These are phyloP conservation scores for Cladophialophora exuberans DNA, from an alignment of 2,329 filamentous ascomycete species.

Conservation along the genomic window DNA sequence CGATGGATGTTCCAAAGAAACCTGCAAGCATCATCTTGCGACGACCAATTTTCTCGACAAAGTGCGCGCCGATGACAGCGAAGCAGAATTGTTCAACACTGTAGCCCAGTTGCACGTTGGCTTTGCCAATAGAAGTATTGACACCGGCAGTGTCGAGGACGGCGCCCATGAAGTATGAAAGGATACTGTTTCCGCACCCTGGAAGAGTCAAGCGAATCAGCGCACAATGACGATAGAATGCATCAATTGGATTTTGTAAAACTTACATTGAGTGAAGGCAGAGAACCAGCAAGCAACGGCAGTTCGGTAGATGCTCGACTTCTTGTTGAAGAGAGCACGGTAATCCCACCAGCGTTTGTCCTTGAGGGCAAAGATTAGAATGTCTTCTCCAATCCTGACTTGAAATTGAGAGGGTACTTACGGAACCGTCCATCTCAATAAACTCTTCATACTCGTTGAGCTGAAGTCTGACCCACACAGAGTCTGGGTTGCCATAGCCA, in stretches of 20 bases:
- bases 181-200: conserved; percentile 37
- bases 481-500: conserved; percentile 50
- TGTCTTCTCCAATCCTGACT: background rate
- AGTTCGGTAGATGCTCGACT: conserved; percentile 55
- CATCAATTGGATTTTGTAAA: conserved; percentile 10
- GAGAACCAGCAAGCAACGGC: conserved; percentile 55
- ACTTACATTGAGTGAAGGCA: conserved; percentile 53
- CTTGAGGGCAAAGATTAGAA: conserved; percentile 7
- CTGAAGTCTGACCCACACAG: conserved; percentile 38
- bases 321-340: conserved; percentile 53
- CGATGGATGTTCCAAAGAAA: conserved; percentile 51
- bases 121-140: conserved; percentile 51
- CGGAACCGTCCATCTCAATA: conserved; percentile 37
- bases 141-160: conserved; percentile 58
- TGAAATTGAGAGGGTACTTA: conserved; percentile 8
- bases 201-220: background rate
- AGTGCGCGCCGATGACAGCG: conserved; percentile 57
- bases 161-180: conserved; percentile 61
- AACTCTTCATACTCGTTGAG: conserved; percentile 41
- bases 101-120: conserved; percentile 60
- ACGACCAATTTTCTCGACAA: conserved; percentile 62
- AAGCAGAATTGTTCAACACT: conserved; percentile 59
- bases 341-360: conserved; percentile 56
- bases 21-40: conserved; percentile 59
- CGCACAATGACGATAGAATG: background rate